Conservation (phyloP, 1,284 basidiomycete species). For the Earliella scabrosa region DNA sequence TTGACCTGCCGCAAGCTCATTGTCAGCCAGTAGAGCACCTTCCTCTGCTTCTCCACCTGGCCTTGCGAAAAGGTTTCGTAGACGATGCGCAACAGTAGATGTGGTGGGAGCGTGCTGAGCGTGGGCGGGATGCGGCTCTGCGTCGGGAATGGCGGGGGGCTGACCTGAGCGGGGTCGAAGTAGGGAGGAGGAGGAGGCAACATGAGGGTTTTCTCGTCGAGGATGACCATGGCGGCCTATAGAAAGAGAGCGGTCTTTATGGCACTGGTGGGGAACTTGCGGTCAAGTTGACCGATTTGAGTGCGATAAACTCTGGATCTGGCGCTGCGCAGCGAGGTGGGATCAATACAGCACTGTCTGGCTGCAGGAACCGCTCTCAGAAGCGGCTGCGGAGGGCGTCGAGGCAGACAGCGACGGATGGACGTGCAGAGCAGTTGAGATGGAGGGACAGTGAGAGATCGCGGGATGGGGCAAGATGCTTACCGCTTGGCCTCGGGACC, state of each 20-base stretch:
- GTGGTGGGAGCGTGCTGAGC: constrained; percentile 52
- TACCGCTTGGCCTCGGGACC: no score
- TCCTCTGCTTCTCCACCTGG: constrained; percentile 55
- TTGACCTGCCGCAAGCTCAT: constrained; percentile 67
- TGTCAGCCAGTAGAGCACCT: constrained; percentile 70
- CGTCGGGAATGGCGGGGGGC: constrained; percentile 41
- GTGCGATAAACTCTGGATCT: constrained; percentile 14
- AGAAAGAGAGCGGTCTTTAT: constrained; percentile 18
- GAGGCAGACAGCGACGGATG: background rate
- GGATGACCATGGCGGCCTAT: constrained; percentile 44
- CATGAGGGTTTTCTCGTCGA: constrained; percentile 53
- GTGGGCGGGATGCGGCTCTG: constrained; percentile 22
- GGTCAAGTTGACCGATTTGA: constrained; percentile 13
- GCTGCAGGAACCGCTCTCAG: constrained; percentile 1
- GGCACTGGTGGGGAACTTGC: constrained; percentile 7
- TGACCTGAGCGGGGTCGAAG: constrained; percentile 23
- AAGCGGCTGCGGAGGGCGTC: constrained; percentile 8
- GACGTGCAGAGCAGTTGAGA: no score
- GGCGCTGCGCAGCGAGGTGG: constrained; percentile 23
- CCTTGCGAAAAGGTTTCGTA: constrained; percentile 60
- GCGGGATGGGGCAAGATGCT: no score
- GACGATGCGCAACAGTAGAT: constrained; percentile 65
- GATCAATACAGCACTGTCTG: constrained; percentile 10
- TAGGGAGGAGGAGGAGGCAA: constrained; percentile 50
- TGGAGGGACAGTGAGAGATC: no score